A percentile compares a stretch with the other conserved stretches of the same genome.
Conservation (phyloP, 176 grass and related monocot genomes). For the Rhynchospora tenuis region DNA sequence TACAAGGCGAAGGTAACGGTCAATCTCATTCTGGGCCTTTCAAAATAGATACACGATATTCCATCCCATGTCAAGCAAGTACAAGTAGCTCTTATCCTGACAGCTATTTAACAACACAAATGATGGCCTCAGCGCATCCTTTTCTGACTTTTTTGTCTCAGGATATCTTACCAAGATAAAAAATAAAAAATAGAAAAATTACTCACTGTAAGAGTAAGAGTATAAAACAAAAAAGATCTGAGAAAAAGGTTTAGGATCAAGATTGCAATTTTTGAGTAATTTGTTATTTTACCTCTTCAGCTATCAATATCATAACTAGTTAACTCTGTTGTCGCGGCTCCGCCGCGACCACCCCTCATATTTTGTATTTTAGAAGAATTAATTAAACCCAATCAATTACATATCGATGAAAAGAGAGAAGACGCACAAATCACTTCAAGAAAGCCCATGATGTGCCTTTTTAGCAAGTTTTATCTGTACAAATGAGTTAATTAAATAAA, state of each 20-base stretch:
- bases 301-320: too few relatives aligned
- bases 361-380: too few relatives aligned
- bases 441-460: too few relatives aligned
- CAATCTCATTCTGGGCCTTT: conserved; percentile 86
- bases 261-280: neutral
- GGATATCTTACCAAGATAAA: conserved; percentile 37
- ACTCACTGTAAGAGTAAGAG: neutral
- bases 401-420: too few relatives aligned
- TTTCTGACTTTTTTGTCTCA: conserved; percentile 85
- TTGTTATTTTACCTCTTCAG: conserved; percentile 35
- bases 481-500: too few relatives aligned
- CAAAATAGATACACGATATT: conserved; percentile 83
- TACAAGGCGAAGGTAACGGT: conserved; percentile 75
- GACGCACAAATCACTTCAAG: too few relatives aligned
- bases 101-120: conserved; percentile 68
- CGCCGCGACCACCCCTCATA: too few relatives aligned
- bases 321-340: too few relatives aligned
- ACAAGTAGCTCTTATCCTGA: conserved; percentile 74
- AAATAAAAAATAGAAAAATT: neutral
- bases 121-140: conserved; percentile 51
- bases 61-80: conserved; percentile 88
- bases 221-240: neutral
- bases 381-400: too few relatives aligned
- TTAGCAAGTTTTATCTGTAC: too few relatives aligned
- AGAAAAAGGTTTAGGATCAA: neutral